Evolutionary conservation across 768 basidiomycete genomes (phyloP), one percentile per base, ranked within the genome.

Genomic region (Ramaria sp.): DNA sequence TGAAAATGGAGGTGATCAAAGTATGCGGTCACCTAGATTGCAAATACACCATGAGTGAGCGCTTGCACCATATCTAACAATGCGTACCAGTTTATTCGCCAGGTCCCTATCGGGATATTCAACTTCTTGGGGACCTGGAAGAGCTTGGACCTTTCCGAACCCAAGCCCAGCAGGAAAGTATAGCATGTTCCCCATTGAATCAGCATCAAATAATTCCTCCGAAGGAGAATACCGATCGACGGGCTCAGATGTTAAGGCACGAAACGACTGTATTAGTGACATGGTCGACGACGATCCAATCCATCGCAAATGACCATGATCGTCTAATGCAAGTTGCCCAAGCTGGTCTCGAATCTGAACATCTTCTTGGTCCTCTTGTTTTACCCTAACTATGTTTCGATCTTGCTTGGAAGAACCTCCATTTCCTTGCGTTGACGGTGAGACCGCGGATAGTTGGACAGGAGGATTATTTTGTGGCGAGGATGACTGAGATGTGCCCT

Each of bases 251-350:
- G 85, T 88, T 58, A 84, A 69, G 43, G 84, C 79, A 58, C 79
- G 81, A 72, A 92, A 91, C 4, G 88, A 89, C 64, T 91, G 88
- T 47, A 92, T 89, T 61, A 92, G 77, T 5, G 89, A 88, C 89
- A 92, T 90, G 20, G 88, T 88, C 15, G 88, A 91, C 4, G 90
- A 91, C 50, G 88, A 86, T 39, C 89, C 89, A 61, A 92, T 91
- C 89, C 89, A 92, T 56, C 88, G 81, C 78, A 88, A 81, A 67
- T 90, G 88, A 30, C 89, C 89, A 60, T 90, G 85, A 64, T 91
- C 90, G 61, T 92, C 89, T 38, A 92, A 74, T 25, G 90, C 88
- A 50, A 92, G 78, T 65, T 91, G 88, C 18, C 88, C 90, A 63
- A 92, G 84, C 15, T 85, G 83, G 65, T 91, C 88, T 63, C 79